A percentile compares a stretch with the other conserved stretches of the same genome.
Evolutionary conservation across 345 rosid genomes (phyloP).

Genomic region (Eucalyptus albens): DNA sequence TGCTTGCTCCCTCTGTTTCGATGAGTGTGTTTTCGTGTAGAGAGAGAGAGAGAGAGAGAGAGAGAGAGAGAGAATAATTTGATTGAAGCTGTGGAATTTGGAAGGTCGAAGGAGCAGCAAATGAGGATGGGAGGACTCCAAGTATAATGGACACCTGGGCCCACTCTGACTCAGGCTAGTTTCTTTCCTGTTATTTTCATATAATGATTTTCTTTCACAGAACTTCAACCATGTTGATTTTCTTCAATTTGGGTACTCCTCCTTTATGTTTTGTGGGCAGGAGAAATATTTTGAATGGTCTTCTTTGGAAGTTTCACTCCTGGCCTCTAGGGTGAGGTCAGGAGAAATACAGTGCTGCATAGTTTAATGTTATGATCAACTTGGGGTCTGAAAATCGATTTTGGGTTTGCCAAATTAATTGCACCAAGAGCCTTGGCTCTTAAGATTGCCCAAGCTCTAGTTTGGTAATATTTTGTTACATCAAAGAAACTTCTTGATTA

Average conservation of each 20-base stretch:
- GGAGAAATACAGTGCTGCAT: background rate
- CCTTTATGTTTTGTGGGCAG: background rate
- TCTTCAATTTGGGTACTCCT: background rate
- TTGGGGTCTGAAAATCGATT: background rate
- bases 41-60: background rate
- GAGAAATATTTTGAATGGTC: background rate
- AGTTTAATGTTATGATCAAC: background rate
- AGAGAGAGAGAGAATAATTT: background rate
- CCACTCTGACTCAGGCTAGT: slow-evolving; percentile 6
- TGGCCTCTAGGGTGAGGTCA: background rate
- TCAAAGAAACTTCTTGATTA: background rate
- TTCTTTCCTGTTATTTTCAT: background rate
- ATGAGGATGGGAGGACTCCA: slow-evolving; percentile 33
- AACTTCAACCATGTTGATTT: background rate
- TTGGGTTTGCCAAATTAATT: background rate
- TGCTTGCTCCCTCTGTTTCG: background rate
- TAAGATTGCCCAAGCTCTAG: background rate
- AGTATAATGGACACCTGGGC: slow-evolving; percentile 28
- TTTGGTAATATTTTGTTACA: background rate
- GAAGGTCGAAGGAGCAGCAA: slow-evolving; percentile 42
- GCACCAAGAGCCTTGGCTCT: background rate
- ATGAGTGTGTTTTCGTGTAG: background rate
- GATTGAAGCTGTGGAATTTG: background rate
- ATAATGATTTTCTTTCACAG: background rate
- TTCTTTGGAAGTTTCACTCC: background rate